A percentile compares a stretch with the other conserved stretches of the same genome.
phyloP scores from a whole-genome alignment of 495 filamentous ascomycete genomes.

The Aspergillus indologenus region DNA sequence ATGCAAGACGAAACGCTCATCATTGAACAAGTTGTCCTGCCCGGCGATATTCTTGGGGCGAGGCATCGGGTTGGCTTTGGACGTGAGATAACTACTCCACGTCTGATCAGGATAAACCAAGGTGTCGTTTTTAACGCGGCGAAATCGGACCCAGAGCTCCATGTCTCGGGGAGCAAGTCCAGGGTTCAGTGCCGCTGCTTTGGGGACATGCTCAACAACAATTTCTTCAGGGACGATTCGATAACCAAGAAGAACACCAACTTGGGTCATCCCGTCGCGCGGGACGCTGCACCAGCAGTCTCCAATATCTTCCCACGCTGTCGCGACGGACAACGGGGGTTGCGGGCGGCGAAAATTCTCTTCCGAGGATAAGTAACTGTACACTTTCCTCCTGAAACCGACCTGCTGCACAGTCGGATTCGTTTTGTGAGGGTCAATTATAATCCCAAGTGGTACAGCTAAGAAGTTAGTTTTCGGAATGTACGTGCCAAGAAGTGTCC shows the following conservation, averaged over 20 bases:
- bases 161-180: conserved; percentile 42
- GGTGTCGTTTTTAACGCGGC: conserved; percentile 13
- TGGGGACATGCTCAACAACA: conserved; percentile 46
- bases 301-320: conserved; percentile 42
- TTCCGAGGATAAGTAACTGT: background rate
- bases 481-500: background rate
- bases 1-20: conserved; percentile 25
- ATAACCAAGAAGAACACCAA: conserved; percentile 33
- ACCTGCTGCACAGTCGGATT: conserved; percentile 26
- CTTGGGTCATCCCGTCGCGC: conserved; percentile 38
- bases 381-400: conserved; percentile 8
- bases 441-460: conserved; percentile 28
- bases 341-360: conserved; percentile 11
- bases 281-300: conserved; percentile 48
- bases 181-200: conserved; percentile 29
- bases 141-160: conserved; percentile 46
- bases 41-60: conserved; percentile 7
- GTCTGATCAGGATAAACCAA: background rate
- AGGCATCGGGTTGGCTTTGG: background rate
- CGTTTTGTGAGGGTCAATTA: conserved; percentile 37
- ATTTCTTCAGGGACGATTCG: conserved; percentile 46
- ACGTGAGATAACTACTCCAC: background rate
- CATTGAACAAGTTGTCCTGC: conserved; percentile 7
- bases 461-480: conserved; percentile 38
- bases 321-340: conserved; percentile 31